These are phyloP conservation scores for Pilatotrama ljubarskyi DNA, from an alignment of 768 basidiomycete genomes.

Conservation along the genomic window DNA sequence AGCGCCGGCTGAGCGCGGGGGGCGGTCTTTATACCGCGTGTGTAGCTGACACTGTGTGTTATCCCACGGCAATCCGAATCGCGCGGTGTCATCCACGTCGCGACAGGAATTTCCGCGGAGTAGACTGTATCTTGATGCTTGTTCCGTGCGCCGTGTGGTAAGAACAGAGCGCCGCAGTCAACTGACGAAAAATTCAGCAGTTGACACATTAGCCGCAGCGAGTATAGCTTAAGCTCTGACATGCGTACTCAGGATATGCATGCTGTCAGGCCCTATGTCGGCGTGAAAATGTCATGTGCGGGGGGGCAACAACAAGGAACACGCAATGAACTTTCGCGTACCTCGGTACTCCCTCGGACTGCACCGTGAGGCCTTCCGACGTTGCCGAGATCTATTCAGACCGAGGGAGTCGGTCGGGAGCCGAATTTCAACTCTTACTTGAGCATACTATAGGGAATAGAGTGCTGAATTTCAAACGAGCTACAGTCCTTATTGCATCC, in stretches of 20 bases:
- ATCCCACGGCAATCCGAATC: constrained; percentile 1
- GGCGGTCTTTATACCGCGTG: constrained; percentile 5
- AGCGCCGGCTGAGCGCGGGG: neutral
- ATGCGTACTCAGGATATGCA: neutral
- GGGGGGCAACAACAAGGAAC: neutral
- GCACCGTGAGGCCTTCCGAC: neutral
- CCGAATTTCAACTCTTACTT: constrained; percentile 2
- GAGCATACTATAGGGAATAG: too few relatives aligned
- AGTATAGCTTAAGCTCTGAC: neutral
- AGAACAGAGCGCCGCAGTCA: constrained; percentile 1
- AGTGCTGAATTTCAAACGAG: neutral
- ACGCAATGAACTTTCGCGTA: neutral
- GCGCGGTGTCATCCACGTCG: neutral
- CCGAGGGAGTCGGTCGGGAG: neutral
- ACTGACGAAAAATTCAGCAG: neutral
- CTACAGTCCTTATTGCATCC: neutral
- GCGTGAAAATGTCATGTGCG: neutral
- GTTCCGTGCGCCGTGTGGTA: neutral
- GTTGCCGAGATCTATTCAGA: neutral
- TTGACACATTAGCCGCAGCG: neutral
- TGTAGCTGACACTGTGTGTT: neutral
- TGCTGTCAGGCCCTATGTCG: neutral
- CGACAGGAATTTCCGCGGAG: constrained; percentile 5
- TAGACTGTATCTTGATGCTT: neutral
- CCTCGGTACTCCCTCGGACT: neutral